Evolutionary conservation across 2,329 filamentous ascomycete genomes (phyloP).

Genomic region (Pseudopyricularia javanii): DNA sequence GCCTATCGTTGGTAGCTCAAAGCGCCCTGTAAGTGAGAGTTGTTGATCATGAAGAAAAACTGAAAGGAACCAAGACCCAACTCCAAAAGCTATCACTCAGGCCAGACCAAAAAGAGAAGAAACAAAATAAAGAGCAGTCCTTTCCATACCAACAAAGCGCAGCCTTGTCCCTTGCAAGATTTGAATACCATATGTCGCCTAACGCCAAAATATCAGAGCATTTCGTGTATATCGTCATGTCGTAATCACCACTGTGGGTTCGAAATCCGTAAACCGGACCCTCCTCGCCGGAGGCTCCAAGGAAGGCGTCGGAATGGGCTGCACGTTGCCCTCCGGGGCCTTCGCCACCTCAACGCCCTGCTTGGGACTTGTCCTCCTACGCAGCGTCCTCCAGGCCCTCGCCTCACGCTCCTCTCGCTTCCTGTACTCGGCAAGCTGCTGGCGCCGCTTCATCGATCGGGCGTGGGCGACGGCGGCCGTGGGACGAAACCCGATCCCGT

Average conservation of each 20-base stretch:
- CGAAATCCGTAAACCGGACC: conserved; percentile 4
- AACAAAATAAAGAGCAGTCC: background rate
- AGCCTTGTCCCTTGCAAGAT: background rate
- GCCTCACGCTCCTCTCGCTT: conserved; percentile 50
- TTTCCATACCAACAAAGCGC: too few relatives aligned
- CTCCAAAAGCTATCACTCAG: background rate
- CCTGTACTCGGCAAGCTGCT: conserved; percentile 51
- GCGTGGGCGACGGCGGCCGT: conserved; percentile 48
- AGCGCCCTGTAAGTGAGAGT: background rate
- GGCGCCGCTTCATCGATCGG: conserved; percentile 40
- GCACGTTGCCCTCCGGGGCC: conserved; percentile 23
- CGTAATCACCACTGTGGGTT: conserved; percentile 2
- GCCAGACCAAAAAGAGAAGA: background rate
- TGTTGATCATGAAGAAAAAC: background rate
- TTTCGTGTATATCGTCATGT: conserved; percentile 1
- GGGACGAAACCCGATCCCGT: conserved; percentile 55
- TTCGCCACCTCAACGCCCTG: conserved; percentile 35
- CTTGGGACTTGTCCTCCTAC: conserved; percentile 36
- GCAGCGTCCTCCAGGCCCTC: conserved; percentile 39
- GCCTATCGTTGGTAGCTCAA: background rate
- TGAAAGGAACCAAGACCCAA: background rate
- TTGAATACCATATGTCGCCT: background rate
- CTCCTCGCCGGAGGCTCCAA: conserved; percentile 16
- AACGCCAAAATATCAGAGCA: background rate
- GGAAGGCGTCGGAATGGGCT: conserved; percentile 34